Percentiles rank a stretch among this genome's conserved stretches.
phyloP scores from a whole-genome alignment of 495 filamentous ascomycete genomes.

The Poronia punctata region DNA sequence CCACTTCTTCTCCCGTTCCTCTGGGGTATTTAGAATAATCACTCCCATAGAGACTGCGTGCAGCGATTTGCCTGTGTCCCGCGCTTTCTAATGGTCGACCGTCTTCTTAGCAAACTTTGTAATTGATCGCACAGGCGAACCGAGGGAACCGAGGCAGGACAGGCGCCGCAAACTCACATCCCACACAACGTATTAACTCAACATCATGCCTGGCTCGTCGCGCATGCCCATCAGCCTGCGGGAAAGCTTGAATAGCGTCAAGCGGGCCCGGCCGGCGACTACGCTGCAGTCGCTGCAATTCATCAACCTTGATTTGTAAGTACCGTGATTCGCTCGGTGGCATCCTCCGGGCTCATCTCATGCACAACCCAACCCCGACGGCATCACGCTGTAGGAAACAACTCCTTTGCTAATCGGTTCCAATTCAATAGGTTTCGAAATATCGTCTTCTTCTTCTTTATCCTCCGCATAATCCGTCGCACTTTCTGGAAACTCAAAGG shows the following conservation, averaged over 20 bases:
- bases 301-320: slow-evolving; percentile 76
- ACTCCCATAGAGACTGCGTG: too few relatives aligned
- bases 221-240: slow-evolving; percentile 62
- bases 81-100: too few relatives aligned
- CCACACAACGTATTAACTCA: too few relatives aligned
- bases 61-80: too few relatives aligned
- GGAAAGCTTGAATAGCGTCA: slow-evolving; percentile 50
- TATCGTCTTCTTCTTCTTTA: slow-evolving; percentile 81
- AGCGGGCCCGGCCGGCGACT: slow-evolving; percentile 45
- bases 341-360: not conserved
- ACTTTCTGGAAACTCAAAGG: slow-evolving; percentile 77
- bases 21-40: too few relatives aligned
- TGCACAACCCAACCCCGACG: not conserved
- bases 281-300: slow-evolving; percentile 48
- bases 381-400: not conserved
- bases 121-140: too few relatives aligned
- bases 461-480: slow-evolving; percentile 80
- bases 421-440: slow-evolving; percentile 61
- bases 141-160: too few relatives aligned
- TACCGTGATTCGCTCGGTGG: slow-evolving; percentile 11
- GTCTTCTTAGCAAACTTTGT: too few relatives aligned
- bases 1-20: too few relatives aligned
- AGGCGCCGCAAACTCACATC: too few relatives aligned
- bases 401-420: slow-evolving; percentile 8
- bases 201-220: slow-evolving; percentile 55